Evolutionary conservation across 1,139 yeast species (phyloP).

Genomic region (Zygoascus sp.): DNA sequence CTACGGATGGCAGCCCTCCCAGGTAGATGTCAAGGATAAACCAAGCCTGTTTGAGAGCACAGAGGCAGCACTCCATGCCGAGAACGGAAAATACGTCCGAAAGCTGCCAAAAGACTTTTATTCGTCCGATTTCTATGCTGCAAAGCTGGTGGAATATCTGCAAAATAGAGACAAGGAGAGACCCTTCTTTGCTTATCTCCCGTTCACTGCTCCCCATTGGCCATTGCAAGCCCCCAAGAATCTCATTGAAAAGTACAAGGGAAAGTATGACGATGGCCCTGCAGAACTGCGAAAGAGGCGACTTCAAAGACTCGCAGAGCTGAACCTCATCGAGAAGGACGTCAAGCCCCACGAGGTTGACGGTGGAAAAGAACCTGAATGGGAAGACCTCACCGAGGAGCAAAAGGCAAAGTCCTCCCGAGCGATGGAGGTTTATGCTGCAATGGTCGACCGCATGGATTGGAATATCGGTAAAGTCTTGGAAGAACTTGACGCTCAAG

Average conservation of each 20-base stretch:
- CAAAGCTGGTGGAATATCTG: slow-evolving; percentile 41
- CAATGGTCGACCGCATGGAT: slow-evolving; percentile 56
- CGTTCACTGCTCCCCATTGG: slow-evolving; percentile 62
- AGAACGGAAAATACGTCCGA: slow-evolving; percentile 37
- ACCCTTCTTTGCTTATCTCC: slow-evolving; percentile 50
- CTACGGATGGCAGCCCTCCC: slow-evolving; percentile 45
- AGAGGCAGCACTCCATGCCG: slow-evolving; percentile 34
- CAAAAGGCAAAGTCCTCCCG: slow-evolving; percentile 37
- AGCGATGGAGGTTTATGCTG: slow-evolving; percentile 55
- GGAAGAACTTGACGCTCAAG: slow-evolving; percentile 38
- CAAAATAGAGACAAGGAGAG: slow-evolving; percentile 27
- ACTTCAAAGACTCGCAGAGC: slow-evolving; percentile 39
- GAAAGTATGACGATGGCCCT: slow-evolving; percentile 49
- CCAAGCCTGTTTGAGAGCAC: slow-evolving; percentile 18
- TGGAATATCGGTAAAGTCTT: slow-evolving; percentile 46
- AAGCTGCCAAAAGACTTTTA: slow-evolving; percentile 46
- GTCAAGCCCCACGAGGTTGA: slow-evolving; percentile 46
- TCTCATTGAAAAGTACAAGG: slow-evolving; percentile 45
- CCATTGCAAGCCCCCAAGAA: slow-evolving; percentile 55
- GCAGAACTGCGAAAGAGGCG: slow-evolving; percentile 41
- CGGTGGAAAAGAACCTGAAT: slow-evolving; percentile 39
- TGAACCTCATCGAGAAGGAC: slow-evolving; percentile 45
- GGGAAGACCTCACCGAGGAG: slow-evolving; percentile 43
- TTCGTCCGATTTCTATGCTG: slow-evolving; percentile 45
- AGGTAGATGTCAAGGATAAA: slow-evolving; percentile 25